phyloP scores from a whole-genome alignment of 202 grass and related monocot species.

The Saccharum hybrid region DNA sequence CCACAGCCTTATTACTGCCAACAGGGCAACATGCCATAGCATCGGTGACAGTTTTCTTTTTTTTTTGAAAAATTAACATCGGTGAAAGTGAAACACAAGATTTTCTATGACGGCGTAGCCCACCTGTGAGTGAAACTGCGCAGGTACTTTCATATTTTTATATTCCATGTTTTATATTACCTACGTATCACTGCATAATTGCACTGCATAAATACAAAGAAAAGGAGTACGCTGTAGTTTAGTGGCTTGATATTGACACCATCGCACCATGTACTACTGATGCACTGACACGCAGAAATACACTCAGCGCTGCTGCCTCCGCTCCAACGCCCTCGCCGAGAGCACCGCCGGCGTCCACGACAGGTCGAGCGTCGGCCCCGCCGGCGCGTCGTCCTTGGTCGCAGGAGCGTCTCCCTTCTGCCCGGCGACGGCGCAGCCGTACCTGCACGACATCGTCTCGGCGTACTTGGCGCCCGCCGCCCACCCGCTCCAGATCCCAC shows the following conservation, averaged over 20 bases:
- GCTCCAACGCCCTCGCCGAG: constrained; percentile 37
- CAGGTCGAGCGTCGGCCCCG: constrained; percentile 39
- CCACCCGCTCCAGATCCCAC: constrained; percentile 41
- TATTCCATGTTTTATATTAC: not conserved
- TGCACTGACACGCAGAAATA: not conserved
- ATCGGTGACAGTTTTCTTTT: too few species aligned
- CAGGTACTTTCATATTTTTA: not conserved
- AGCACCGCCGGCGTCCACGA: constrained; percentile 47
- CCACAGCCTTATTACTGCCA: too few species aligned
- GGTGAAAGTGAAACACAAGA: not conserved
- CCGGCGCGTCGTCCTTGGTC: not conserved
- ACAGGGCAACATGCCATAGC: too few species aligned
- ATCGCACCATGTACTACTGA: not conserved
- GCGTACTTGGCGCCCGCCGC: constrained; percentile 38
- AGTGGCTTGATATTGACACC: not conserved
- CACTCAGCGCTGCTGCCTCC: constrained; percentile 28
- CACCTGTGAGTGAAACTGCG: not conserved
- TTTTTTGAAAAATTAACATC: too few species aligned
- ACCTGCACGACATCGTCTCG: constrained; percentile 40
- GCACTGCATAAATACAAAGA: not conserved
- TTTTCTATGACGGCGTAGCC: not conserved
- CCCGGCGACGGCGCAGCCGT: constrained; percentile 23
- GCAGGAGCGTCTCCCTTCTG: not conserved
- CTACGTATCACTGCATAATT: not conserved
- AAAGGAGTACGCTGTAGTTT: too few species aligned